Base-by-base conservation (phyloP, 352 stramenopile genomes). In the Salisapilia sapeloensis region DNA sequence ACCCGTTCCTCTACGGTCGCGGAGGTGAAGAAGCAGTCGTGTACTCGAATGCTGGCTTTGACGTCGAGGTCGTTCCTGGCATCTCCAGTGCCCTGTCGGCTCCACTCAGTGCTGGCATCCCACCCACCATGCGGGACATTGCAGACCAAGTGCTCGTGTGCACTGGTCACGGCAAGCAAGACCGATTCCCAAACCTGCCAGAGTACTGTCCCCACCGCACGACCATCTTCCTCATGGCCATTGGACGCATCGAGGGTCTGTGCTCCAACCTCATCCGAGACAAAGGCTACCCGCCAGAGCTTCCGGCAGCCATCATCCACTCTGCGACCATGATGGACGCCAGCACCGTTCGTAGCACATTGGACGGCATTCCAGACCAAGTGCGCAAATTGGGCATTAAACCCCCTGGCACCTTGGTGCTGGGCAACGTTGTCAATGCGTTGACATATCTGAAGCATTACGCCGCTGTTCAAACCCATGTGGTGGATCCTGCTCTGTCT, bases 221-320 rank as follows among this genome's bases (percentile, higher is more conserved):
- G 15, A 83, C 94, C 6, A 87, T 98, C 15, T 97, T 97, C 62
- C 65, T 98, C 42, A 98, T 98, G 93, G 89, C 89, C 12, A 94
- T 98, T 39, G 90, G 91, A 28, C 64, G 93, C 29, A 58, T 98
- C 20, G 48, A 87, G 24, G 60, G 86, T 27, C 64, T 98, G 6
- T 92, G 66, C 40, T 37, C 67, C 13, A 71, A 69, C 24, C 50
- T 97, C 12, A 55, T 90, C 22, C 33, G 50, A 17, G 56, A 89
- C 28, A 60, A 70, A 11, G 70, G 75, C 15, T 98, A 96, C 61
- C 93, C 93, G 3, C 49, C 34, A 29, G 60, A 92, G 24, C 85
- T 89, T 25, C 84, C 91, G 2, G 90, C 95, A 0, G 90, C 74
- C 4, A 92, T 97, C 42, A 78, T 97, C 33, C 85, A 97, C 49